Evolutionary conservation across 106 monocot species (phyloP).

Genomic region (Acorus gramineus): DNA sequence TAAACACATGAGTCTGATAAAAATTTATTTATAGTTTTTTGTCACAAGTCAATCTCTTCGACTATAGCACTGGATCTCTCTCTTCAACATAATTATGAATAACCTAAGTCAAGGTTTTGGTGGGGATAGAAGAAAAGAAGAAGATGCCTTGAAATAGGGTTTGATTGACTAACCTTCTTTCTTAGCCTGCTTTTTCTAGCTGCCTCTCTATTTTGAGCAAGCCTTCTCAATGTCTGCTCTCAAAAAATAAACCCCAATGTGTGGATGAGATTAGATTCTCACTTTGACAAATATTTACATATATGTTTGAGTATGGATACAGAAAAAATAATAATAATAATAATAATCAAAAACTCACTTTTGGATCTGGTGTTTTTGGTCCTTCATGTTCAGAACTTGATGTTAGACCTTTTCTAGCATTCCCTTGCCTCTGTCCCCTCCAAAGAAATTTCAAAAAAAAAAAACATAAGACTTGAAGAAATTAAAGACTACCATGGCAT

Average conservation of each 20-base stretch:
- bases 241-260: not conserved
- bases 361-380: slow-evolving; percentile 60
- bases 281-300: not conserved
- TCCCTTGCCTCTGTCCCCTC: slow-evolving; percentile 29
- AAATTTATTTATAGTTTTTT: too few relatives aligned
- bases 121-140: too few relatives aligned
- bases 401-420: slow-evolving; percentile 19
- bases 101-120: too few relatives aligned
- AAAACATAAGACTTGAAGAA: not conserved
- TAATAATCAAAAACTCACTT: slow-evolving; percentile 19
- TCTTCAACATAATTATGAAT: too few relatives aligned
- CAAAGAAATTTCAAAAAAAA: not conserved
- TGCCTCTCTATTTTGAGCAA: slow-evolving; percentile 97
- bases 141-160: not conserved
- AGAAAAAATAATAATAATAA: too few relatives aligned
- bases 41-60: too few relatives aligned
- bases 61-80: too few relatives aligned
- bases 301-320: not conserved
- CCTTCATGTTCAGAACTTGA: slow-evolving; percentile 51
- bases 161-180: slow-evolving; percentile 50
- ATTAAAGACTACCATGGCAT: not conserved
- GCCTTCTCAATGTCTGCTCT: slow-evolving; percentile 72
- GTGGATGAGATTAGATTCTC: not conserved
- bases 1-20: too few relatives aligned
- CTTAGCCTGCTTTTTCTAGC: slow-evolving; percentile 92